Base-by-base conservation (phyloP, 768 basidiomycete species). In the Dioszegia aurantiaca region DNA sequence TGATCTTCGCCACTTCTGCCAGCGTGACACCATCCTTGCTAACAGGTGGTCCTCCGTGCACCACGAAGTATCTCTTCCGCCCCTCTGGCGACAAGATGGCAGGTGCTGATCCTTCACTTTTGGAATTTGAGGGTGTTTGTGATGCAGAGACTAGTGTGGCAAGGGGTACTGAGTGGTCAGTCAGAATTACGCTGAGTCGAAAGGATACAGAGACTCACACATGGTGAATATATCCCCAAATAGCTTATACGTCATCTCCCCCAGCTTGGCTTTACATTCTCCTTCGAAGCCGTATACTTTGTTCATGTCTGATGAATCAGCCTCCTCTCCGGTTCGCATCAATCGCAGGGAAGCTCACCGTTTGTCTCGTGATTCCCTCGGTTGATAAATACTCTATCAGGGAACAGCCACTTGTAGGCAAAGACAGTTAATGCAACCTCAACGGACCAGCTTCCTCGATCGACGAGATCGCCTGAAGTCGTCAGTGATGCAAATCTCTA, bases 361-460 rank as follows among this genome's bases (percentile, higher is more conserved):
- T 73, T 77, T 16, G 74, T 72, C 64, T 76, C 76, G 71, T 98
- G 94, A 78, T 97, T 98, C 17, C 94, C 94, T 63, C 94, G 84
- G 76, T 99, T 98, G 73, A 99, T 84, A 76, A 83, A 94, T 82
- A 97, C 89, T 58, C 81, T 84, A 57, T 84, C 84, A 3, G 94
- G 94, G 78, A 89, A 91, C 56, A 97, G 79, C 93, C 93, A 98
- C 81, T 99, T 99, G 78, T 87, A 95, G 11, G 93, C 89, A 71
- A 99, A 90, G 4, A 93, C 87, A 16, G 88, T 86, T 61, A 98
- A 79, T 59, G 93, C 91, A 58, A 98, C 74, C 51, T 77, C 76
- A 19, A 77, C 68, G 2, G 74, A 74, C 77, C 77, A 77, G 12
- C 68, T 71, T 41, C 68, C 64, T 12, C 59, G 44, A 31, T 58